These are phyloP conservation scores for Penicillium sp. DNA, from an alignment of 2,329 filamentous ascomycete genomes.

Conservation along the genomic window DNA sequence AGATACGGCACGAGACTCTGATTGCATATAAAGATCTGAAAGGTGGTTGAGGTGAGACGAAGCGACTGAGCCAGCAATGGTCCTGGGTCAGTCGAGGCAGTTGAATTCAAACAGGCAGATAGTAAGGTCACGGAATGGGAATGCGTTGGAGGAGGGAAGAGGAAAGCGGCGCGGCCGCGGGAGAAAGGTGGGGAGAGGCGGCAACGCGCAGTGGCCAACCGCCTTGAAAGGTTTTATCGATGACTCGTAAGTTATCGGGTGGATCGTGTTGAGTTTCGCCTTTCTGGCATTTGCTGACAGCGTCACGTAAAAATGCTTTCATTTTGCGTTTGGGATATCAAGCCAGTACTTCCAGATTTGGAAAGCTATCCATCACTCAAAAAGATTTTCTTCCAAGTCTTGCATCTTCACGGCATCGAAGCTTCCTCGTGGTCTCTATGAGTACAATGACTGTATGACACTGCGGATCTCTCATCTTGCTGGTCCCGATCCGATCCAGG, in stretches of 20 bases:
- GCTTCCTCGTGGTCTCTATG: too few relatives aligned
- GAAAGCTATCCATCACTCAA: too few relatives aligned
- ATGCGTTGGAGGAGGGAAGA: constrained; percentile 10
- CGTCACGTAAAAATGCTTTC: too few relatives aligned
- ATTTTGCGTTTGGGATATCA: too few relatives aligned
- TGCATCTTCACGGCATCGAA: too few relatives aligned
- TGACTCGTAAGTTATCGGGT: not conserved
- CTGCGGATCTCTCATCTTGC: not conserved
- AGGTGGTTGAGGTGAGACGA: constrained; percentile 23
- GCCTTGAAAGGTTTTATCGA: not conserved
- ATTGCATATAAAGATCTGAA: constrained; percentile 57
- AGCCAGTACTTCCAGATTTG: too few relatives aligned
- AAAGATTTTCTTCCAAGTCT: too few relatives aligned
- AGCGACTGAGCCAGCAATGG: constrained; percentile 51
- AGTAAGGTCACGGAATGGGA: constrained; percentile 6
- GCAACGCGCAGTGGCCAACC: constrained; percentile 15
- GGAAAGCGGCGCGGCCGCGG: constrained; percentile 5
- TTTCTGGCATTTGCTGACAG: too few relatives aligned
- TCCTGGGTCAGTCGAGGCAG: constrained; percentile 46
- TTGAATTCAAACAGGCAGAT: not conserved
- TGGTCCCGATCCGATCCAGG: not conserved
- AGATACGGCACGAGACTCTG: constrained; percentile 50
- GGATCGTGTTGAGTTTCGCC: too few relatives aligned
- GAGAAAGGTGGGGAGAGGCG: constrained; percentile 6
- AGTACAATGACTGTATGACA: too few relatives aligned